Percentiles rank a stretch among this genome's conserved stretches.
phyloP scores from a whole-genome alignment of 108 stramenopile species.

The Tribonema minus region DNA sequence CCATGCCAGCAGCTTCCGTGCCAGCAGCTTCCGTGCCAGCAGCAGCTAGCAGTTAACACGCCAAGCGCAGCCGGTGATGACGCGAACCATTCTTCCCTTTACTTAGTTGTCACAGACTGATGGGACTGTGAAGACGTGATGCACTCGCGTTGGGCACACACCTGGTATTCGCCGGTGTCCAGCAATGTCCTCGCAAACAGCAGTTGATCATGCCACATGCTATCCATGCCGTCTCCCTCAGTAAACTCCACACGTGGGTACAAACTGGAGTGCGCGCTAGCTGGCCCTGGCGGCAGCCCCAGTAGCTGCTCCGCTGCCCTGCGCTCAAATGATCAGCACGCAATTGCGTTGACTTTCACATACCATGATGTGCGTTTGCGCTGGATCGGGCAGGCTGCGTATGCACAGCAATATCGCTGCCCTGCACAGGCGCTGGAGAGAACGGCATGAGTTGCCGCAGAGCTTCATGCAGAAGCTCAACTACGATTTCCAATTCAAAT shows the following conservation, averaged over 20 bases:
- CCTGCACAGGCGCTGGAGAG: too few species aligned
- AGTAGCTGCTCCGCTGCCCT: background rate
- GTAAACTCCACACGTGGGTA: too few species aligned
- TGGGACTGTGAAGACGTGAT: background rate
- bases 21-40: background rate
- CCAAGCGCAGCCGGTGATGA: background rate
- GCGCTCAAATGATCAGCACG: too few species aligned
- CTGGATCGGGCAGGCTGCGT: too few species aligned
- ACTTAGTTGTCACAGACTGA: background rate
- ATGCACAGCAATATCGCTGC: too few species aligned
- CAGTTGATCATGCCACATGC: background rate
- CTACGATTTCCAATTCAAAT: too few species aligned
- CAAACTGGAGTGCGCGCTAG: background rate
- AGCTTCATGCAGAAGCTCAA: too few species aligned
- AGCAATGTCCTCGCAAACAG: background rate
- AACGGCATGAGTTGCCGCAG: too few species aligned
- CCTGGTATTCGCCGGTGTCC: background rate
- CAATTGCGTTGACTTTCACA: too few species aligned
- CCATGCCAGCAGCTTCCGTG: background rate
- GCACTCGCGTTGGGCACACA: background rate
- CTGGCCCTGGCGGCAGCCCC: background rate
- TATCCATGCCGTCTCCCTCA: background rate
- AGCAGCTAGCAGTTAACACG: background rate
- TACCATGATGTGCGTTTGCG: too few species aligned
- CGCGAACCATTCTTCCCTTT: background rate